Base-by-base conservation (phyloP, 2,329 filamentous ascomycete species). In the Plectosphaerella cucumerina region DNA sequence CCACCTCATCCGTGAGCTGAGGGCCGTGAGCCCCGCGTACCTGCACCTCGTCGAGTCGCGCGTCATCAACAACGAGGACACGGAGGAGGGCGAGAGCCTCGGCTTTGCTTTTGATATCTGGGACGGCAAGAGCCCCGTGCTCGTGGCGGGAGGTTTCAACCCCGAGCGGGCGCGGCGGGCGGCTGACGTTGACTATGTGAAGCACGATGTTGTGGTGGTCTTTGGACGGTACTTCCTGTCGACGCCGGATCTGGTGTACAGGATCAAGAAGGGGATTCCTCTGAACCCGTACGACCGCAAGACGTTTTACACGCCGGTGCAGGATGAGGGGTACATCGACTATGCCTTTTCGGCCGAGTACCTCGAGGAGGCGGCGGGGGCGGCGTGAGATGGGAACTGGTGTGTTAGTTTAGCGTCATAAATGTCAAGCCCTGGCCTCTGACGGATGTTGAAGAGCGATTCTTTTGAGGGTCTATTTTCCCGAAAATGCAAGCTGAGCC, bases 31-130 rank as follows among this genome's bases (percentile, higher is more conserved):
- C 2, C 67, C 89, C 14, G 76, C 82, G 0, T 88, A 83, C 59
- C 61, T 86, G 2, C 83, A 87, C 61, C 52, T 86, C 0, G 68
- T 88, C 8, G 82, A 88, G 59, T 74, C 80, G 0, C 74, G 81
- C 0, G 66, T 84, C 4, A 63, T 69, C 1, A 76, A 75, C 1
- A 65, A 61, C 44, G 59, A 60, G 1, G 73, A 79, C 37, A 37
- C 63, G 3, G 72, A 77, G 1, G 64, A 52, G 0, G 46, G 22
- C 2, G 67, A 69, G 14, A 54, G 46, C 3, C 56, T 71, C 0
- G 63, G 68, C 2, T 73, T 71, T 43, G 63, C 62, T 0, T 61
- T 66, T 14, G 45, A 67, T 0, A 51, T 69, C 1, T 73, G 69
- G 69, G 51, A 63, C 0, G 59, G 62, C 0, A 20, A 21, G 21